A percentile compares a stretch with the other conserved stretches of the same genome.
These are phyloP conservation scores for Boletus vermiculosoides DNA, from an alignment of 768 basidiomycete genomes.

Conservation along the genomic window DNA sequence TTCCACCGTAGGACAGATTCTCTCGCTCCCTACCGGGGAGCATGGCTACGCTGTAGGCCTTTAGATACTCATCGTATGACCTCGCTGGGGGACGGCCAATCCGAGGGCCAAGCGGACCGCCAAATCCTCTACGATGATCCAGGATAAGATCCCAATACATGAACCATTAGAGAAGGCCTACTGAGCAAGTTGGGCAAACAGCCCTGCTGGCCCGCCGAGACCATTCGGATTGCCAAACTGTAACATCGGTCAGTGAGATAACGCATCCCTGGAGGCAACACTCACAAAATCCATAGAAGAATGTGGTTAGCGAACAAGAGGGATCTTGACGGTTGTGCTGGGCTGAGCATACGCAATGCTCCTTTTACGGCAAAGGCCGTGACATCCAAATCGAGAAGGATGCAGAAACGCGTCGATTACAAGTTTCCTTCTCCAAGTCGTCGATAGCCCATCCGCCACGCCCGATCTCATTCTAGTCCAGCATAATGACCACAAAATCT, in stretches of 20 bases:
- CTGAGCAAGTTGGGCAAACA: constrained; percentile 69
- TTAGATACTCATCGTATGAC: constrained; percentile 89
- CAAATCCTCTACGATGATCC: constrained; percentile 46
- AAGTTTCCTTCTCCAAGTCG: background rate
- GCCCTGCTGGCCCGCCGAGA: constrained; percentile 49
- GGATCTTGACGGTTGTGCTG: background rate
- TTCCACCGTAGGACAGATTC: constrained; percentile 95
- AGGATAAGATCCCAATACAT: constrained; percentile 16
- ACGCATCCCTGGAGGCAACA: background rate
- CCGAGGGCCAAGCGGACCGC: constrained; percentile 46
- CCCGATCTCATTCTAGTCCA: constrained; percentile 10
- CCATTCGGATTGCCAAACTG: constrained; percentile 37
- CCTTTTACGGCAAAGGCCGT: constrained; percentile 31
- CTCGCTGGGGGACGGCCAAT: constrained; percentile 56
- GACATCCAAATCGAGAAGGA: constrained; percentile 24
- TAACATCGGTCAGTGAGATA: constrained; percentile 12
- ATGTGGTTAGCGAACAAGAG: constrained; percentile 25
- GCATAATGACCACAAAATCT: constrained; percentile 31
- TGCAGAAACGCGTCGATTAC: constrained; percentile 22
- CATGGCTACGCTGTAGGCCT: constrained; percentile 95
- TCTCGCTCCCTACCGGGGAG: constrained; percentile 81
- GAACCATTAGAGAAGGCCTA: constrained; percentile 29
- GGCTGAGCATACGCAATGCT: constrained; percentile 28
- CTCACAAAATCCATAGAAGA: constrained; percentile 41
- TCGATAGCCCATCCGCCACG: constrained; percentile 12